These are phyloP conservation scores for Phytophthora vignae DNA, from an alignment of 352 stramenopile genomes.

Conservation along the genomic window DNA sequence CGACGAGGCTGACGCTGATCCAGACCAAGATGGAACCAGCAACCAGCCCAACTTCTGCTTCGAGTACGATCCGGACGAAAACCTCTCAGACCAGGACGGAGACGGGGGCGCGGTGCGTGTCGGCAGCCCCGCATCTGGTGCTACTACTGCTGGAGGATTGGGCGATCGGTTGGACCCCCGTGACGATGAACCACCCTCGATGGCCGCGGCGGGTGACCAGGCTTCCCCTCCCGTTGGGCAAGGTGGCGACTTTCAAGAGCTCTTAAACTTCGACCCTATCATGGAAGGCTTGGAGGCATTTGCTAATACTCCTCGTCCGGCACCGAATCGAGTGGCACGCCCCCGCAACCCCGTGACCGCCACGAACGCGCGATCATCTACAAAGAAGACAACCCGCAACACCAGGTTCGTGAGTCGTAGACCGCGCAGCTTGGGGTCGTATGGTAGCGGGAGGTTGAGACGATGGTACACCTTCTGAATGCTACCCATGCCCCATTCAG, in stretches of 20 bases:
- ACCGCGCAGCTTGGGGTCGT: background rate
- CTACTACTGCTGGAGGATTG: background rate
- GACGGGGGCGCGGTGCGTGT: background rate
- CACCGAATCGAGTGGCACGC: background rate
- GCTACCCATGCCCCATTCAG: slow-evolving; percentile 1
- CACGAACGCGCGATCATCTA: background rate
- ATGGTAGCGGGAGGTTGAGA: background rate
- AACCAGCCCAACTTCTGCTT: background rate
- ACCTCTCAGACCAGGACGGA: background rate
- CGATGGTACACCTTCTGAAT: background rate
- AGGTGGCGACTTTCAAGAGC: background rate
- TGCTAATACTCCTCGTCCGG: background rate
- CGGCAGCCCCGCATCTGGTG: background rate
- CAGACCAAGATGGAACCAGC: background rate
- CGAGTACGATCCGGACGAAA: background rate
- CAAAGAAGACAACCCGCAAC: background rate
- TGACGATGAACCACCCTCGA: background rate
- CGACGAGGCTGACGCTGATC: background rate
- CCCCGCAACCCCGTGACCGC: background rate
- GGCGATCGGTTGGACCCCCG: background rate
- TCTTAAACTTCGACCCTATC: background rate
- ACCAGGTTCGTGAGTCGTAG: background rate
- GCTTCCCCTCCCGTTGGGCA: background rate
- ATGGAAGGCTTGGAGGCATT: background rate
- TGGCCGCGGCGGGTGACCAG: background rate